These are phyloP conservation scores for Hygrophorus pudorinus DNA, from an alignment of 768 basidiomycete species.

Conservation along the genomic window DNA sequence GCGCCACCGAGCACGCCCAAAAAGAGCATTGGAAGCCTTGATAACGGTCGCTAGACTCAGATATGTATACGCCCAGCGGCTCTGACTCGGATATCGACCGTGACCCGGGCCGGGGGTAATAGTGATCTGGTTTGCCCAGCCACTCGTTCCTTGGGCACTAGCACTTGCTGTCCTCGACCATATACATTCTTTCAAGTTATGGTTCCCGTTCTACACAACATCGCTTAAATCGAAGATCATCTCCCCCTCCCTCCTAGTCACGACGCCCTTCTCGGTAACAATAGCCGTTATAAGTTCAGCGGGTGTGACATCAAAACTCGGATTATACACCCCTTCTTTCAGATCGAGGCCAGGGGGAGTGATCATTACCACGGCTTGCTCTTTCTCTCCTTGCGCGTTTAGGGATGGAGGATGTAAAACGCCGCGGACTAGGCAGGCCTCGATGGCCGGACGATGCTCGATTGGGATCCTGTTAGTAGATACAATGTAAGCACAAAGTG, in stretches of 20 bases:
- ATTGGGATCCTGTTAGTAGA: slow-evolving; percentile 65
- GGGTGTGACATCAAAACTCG: slow-evolving; percentile 95
- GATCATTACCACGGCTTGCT: slow-evolving; percentile 75
- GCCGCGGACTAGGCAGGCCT: slow-evolving; percentile 85
- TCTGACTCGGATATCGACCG: no score
- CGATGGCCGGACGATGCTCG: slow-evolving; percentile 80
- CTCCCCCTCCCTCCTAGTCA: slow-evolving; percentile 39
- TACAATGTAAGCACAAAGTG: slow-evolving; percentile 6
- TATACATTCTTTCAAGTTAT: no score
- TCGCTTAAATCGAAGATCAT: slow-evolving; percentile 52
- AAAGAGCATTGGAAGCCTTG: no score
- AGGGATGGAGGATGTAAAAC: slow-evolving; percentile 43
- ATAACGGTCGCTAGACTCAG: no score
- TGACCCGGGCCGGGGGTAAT: no score
- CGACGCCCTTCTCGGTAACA: slow-evolving; percentile 92
- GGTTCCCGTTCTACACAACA: slow-evolving; percentile 16
- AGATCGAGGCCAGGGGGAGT: slow-evolving; percentile 50
- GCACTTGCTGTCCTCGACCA: no score
- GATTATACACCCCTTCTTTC: slow-evolving; percentile 65
- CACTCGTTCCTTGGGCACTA: no score
- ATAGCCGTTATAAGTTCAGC: slow-evolving; percentile 90
- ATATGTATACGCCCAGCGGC: no score
- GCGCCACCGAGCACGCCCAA: no score
- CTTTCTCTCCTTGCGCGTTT: slow-evolving; percentile 30
- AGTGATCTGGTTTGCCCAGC: no score